Conservation (phyloP, 108 stramenopile genomes). For the Cylindrotheca fusiformis region DNA sequence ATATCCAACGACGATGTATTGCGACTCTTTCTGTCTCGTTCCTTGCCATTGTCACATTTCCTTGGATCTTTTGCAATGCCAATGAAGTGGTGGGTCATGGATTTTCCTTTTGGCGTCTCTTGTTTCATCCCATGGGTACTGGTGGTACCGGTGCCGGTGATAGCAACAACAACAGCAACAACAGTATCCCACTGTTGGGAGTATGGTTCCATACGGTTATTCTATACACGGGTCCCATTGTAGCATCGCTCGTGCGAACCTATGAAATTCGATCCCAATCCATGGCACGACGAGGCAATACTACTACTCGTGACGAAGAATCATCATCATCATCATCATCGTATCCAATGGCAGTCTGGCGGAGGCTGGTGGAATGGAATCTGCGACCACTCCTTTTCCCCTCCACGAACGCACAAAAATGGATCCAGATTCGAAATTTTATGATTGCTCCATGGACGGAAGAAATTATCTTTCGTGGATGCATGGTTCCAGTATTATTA, state of each 20-base stretch:
- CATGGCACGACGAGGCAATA: conserved; percentile 13
- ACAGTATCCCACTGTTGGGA: no score
- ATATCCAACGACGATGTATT: conserved; percentile 59
- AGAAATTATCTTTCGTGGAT: conserved; percentile 82
- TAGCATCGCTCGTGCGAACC: conserved; percentile 12
- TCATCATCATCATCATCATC: no score
- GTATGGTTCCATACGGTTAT: conserved; percentile 19
- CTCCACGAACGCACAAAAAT: conserved; percentile 25
- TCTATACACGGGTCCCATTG: conserved; percentile 22
- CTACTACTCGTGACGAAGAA: no score
- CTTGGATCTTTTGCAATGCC: conserved; percentile 44
- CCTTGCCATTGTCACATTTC: conserved; percentile 40
- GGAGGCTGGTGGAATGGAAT: conserved; percentile 8
- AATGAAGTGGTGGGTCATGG: background rate
- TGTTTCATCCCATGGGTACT: conserved; percentile 6
- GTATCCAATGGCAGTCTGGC: conserved; percentile 14
- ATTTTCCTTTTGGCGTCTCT: conserved; percentile 10
- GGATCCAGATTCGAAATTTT: conserved; percentile 58
- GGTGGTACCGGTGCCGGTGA: no score
- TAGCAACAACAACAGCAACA: no score
- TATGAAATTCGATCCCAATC: conserved; percentile 12
- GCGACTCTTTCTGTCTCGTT: conserved; percentile 38
- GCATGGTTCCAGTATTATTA: conserved; percentile 57
- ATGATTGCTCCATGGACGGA: conserved; percentile 71
- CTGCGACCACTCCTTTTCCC: conserved; percentile 14